Percentiles rank a stretch among this genome's conserved stretches.
Conservation (phyloP, 1,284 basidiomycete genomes). For the Schizophyllum commune region DNA sequence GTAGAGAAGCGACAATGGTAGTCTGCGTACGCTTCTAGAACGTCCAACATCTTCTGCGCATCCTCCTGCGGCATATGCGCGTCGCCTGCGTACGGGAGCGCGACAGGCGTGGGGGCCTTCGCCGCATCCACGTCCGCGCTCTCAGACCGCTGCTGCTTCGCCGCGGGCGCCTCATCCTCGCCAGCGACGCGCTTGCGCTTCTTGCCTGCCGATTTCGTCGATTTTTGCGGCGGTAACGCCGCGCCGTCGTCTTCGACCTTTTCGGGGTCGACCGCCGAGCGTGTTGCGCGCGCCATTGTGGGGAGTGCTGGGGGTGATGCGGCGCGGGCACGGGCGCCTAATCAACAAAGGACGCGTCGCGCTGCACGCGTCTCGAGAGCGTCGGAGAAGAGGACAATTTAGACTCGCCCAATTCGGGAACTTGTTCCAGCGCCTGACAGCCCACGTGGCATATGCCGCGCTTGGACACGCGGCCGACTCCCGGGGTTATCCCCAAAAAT, state of each 20-base stretch:
- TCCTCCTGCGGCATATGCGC: constrained; percentile 38
- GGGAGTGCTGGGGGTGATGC: neutral
- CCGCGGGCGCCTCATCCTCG: constrained; percentile 33
- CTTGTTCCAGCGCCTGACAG: neutral
- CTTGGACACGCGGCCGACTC: neutral
- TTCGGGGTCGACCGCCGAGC: constrained; percentile 40
- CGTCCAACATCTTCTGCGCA: constrained; percentile 60
- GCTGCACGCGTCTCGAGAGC: neutral
- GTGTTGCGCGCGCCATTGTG: constrained; percentile 65
- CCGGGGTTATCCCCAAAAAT: neutral
- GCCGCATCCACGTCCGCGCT: constrained; percentile 10
- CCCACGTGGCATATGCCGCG: neutral
- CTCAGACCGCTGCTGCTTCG: constrained; percentile 41
- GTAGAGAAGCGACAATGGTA: neutral
- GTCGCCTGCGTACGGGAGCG: constrained; percentile 34
- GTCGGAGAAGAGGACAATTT: neutral
- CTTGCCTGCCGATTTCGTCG: constrained; percentile 25
- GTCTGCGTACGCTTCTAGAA: constrained; percentile 61
- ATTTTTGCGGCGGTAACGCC: neutral
- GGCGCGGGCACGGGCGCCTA: neutral
- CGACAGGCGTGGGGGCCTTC: constrained; percentile 9
- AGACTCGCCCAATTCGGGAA: neutral
- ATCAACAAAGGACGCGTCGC: neutral
- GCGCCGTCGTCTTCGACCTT: constrained; percentile 20
- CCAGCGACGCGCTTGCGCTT: constrained; percentile 58